phyloP scores from a whole-genome alignment of 192 early-diverging fungal genomes.

The Bifiguratus adelaidae region DNA sequence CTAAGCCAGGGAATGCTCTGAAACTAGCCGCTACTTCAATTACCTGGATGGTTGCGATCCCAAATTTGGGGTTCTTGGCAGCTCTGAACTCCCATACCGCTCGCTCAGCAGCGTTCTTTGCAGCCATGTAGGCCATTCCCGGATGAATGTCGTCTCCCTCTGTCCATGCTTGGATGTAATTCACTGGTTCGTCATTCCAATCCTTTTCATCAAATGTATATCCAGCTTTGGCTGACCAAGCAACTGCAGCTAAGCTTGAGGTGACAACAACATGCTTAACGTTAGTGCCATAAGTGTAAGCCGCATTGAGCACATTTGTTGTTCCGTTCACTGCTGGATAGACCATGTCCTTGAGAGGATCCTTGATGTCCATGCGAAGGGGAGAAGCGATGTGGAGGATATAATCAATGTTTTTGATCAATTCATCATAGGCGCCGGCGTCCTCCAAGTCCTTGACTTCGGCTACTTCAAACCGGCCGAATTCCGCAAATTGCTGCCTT shows the following conservation, averaged over 20 bases:
- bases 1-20: too few species aligned
- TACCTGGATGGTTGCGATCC: constrained; percentile 3
- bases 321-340: constrained; percentile 35
- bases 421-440: constrained; percentile 23
- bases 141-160: neutral
- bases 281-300: constrained; percentile 2
- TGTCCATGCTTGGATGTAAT: neutral
- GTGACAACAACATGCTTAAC: constrained; percentile 34
- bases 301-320: constrained; percentile 20
- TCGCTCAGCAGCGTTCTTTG: constrained; percentile 5
- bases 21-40: too few species aligned
- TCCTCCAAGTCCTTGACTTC: constrained; percentile 19
- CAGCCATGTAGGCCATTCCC: neutral
- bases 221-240: neutral
- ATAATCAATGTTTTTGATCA: constrained; percentile 27
- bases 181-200: constrained; percentile 1
- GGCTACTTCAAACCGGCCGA: constrained; percentile 6
- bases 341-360: constrained; percentile 20
- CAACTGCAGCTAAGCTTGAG: constrained; percentile 24
- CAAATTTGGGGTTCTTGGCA: constrained; percentile 1
- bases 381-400: constrained; percentile 33
- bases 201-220: constrained; percentile 2
- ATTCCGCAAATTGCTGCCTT: neutral
- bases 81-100: neutral
- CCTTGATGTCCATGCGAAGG: constrained; percentile 5